Percentiles rank a stretch among this genome's conserved stretches.
Conservation (phyloP, 768 basidiomycete species). For the Hypsizygus marmoreus region DNA sequence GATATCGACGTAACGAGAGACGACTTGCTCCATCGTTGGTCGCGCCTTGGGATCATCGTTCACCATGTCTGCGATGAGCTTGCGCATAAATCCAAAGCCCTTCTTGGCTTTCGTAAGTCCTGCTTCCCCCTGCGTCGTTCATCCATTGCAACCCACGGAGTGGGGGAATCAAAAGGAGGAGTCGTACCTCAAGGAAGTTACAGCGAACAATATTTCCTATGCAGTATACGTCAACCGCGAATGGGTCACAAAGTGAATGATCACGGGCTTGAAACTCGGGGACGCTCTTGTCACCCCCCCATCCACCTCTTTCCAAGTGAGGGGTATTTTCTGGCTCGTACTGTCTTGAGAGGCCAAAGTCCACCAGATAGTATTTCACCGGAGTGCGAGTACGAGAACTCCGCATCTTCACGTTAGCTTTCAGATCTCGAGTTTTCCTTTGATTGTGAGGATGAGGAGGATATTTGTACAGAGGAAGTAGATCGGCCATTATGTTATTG, state of each 20-base stretch:
- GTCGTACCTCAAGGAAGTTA: constrained; percentile 20
- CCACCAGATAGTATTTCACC: constrained; percentile 24
- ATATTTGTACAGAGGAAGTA: not conserved
- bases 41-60: constrained; percentile 29
- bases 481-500: constrained; percentile 21
- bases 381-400: constrained; percentile 15
- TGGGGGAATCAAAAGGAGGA: no score
- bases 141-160: not conserved
- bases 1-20: constrained; percentile 24
- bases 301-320: constrained; percentile 25
- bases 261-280: constrained; percentile 31
- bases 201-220: constrained; percentile 33
- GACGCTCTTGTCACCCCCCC: constrained; percentile 41
- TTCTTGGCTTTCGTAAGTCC: not conserved
- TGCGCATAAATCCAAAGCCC: constrained; percentile 22
- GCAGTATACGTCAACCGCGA: constrained; percentile 37
- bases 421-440: constrained; percentile 9
- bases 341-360: constrained; percentile 24
- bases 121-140: not conserved
- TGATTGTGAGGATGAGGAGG: constrained; percentile 11
- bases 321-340: constrained; percentile 22
- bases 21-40: constrained; percentile 34
- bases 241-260: constrained; percentile 27
- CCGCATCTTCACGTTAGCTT: constrained; percentile 1
- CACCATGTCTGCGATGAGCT: constrained; percentile 19